Evolutionary conservation across 129 eudicot genomes (phyloP).

Genomic region (Flaveria brownii): DNA sequence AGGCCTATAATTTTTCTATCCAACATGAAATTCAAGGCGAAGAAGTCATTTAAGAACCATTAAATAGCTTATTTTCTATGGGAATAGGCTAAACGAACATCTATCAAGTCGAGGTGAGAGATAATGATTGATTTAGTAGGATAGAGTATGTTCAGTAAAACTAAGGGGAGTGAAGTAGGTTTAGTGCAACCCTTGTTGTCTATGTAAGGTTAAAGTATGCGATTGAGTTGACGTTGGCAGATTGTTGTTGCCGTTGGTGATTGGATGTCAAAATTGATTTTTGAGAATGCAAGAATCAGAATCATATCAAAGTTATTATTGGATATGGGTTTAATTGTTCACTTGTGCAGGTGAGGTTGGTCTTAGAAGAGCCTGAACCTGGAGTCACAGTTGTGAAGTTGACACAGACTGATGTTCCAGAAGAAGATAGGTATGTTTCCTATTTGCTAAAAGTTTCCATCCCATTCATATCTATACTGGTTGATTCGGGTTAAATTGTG

Average conservation of each 20-base stretch:
- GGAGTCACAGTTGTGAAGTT: conserved; percentile 76
- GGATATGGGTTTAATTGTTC: neutral
- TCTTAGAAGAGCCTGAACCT: conserved; percentile 87
- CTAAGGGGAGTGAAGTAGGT: too few species aligned
- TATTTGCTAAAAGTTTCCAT: neutral
- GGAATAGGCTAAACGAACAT: too few species aligned
- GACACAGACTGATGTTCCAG: conserved; percentile 85
- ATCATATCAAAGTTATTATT: neutral
- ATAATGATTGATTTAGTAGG: too few species aligned
- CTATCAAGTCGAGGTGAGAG: too few species aligned
- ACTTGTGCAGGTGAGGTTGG: conserved; percentile 67
- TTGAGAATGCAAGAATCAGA: too few species aligned
- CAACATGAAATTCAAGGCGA: neutral
- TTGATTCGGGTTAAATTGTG: neutral
- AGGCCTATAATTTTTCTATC: neutral
- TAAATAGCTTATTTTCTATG: too few species aligned
- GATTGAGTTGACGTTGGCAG: neutral
- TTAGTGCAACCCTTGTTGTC: neutral
- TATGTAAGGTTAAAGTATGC: neutral
- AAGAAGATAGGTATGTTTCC: conserved; percentile 79
- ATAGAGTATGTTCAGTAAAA: too few species aligned
- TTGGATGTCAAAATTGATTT: neutral
- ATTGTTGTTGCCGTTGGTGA: neutral
- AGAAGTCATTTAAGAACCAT: too few species aligned
- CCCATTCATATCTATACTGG: neutral